Base-by-base conservation (phyloP, 2,329 filamentous ascomycete genomes). In the Aulographum hederae region DNA sequence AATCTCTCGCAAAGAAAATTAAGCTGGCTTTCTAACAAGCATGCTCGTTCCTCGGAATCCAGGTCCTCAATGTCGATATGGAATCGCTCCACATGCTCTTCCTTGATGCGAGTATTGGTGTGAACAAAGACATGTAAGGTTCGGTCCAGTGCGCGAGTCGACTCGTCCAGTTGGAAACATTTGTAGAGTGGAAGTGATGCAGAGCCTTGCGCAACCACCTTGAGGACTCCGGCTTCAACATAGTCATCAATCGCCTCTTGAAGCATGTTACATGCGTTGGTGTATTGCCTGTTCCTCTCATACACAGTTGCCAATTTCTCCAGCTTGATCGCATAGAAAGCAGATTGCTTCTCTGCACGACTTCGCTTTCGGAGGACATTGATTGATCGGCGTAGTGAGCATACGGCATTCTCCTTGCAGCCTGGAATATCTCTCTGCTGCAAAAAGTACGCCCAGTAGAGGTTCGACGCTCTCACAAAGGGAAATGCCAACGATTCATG, bases 381-480 rank as follows among this genome's bases (percentile, higher is more conserved):
- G 30, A 78, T 64, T 1, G 75, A 77, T 33, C 69, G 64, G 34
- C 65, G 66, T 30, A 81, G 58, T 10, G 72, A 62, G 31, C 66
- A 62, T 11, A 77, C 48, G 2, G 65, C 56, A 45, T 39, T 30
- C 62, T 57, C n/a, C 56, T 54, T 1, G 48, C 39, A 18, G 57
- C 57, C 3, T 53, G 52, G 0, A 52, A 40, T 16, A 55, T 51
- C 31, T 11, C 60, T 53, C 37, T 69, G 46, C 28, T 61, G 56
- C 13, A 66, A 52, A 43, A 71, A 70, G 30, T 68, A 60, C n/a
- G 69, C 58, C 46, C 74, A 81, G 46, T 80, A 80, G 3, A 78
- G 60, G 41, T 77, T 74, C 0, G 77, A 81, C 17, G 81, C 66
- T 42, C 73, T 78, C 38, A 76, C 63, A 34, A 68, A 59, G 10